Percentiles rank a stretch among this genome's conserved stretches.
phyloP scores from a whole-genome alignment of 2,329 filamentous ascomycete species.

The Exophiala sp. region DNA sequence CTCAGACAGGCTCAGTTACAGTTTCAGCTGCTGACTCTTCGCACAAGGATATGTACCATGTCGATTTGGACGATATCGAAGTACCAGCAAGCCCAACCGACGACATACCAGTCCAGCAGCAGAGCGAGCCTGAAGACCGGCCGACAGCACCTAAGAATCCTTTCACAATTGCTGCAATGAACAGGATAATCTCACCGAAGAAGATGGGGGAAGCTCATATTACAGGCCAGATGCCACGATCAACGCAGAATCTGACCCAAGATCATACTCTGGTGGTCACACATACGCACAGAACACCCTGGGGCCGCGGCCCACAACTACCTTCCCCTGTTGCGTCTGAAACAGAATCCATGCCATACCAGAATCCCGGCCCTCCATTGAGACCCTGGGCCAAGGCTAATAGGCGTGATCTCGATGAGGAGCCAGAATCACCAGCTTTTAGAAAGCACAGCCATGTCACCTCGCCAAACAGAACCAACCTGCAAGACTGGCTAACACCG shows the following conservation, averaged over 20 bases:
- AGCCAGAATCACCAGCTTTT: background rate
- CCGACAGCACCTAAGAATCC: slow-evolving; percentile 29
- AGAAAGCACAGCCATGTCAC: background rate
- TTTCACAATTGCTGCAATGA: slow-evolving; percentile 37
- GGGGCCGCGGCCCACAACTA: slow-evolving; percentile 2
- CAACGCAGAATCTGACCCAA: no score
- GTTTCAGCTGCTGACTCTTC: background rate
- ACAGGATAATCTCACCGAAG: slow-evolving; percentile 23
- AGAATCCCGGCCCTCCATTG: slow-evolving; percentile 21
- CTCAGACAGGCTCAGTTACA: background rate
- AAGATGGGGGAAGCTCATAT: slow-evolving; percentile 3
- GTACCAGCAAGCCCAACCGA: background rate
- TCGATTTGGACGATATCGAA: slow-evolving; percentile 3
- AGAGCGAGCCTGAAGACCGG: background rate
- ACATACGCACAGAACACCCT: background rate
- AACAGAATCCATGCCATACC: slow-evolving; percentile 2
- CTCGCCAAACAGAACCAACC: background rate
- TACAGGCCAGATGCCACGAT: no score
- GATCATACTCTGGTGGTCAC: background rate
- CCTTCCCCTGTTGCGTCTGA: slow-evolving; percentile 10
- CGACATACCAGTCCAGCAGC: background rate
- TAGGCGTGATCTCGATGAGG: background rate
- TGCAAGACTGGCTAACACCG: slow-evolving; percentile 16
- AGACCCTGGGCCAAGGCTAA: slow-evolving; percentile 6
- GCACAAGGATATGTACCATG: slow-evolving; percentile 1